Percentiles rank a stretch among this genome's conserved stretches.
Evolutionary conservation across 352 stramenopile genomes (phyloP).

Genomic region (Phytophthora agathidicida): DNA sequence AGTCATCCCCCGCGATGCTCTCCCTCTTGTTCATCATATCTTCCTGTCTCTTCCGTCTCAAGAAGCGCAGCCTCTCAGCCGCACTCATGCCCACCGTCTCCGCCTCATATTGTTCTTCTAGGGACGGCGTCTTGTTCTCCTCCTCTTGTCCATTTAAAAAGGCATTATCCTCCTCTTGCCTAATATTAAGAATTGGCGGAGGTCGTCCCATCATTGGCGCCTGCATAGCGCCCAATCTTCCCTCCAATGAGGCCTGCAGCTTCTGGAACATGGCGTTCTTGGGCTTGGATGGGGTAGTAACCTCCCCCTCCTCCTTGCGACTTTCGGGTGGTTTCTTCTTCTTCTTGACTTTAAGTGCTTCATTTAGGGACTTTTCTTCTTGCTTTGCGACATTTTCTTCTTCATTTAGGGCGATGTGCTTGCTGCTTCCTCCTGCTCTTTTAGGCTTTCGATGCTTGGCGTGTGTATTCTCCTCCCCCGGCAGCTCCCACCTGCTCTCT

Average conservation of each 20-base stretch:
- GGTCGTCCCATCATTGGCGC: conserved; percentile 29
- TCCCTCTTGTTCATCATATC: conserved; percentile 57
- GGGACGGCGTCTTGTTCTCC: conserved; percentile 8
- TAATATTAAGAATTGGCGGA: conserved; percentile 38
- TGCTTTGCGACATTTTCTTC: background rate
- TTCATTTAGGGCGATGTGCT: conserved; percentile 9
- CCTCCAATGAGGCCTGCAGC: conserved; percentile 66
- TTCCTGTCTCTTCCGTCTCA: conserved; percentile 67
- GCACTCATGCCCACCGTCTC: conserved; percentile 69
- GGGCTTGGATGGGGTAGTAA: background rate
- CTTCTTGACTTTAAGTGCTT: conserved; percentile 10
- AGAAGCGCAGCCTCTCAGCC: conserved; percentile 63
- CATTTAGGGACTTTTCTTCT: conserved; percentile 2
- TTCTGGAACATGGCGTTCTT: conserved; percentile 52
- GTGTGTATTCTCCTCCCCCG: conserved; percentile 15
- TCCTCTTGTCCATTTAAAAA: background rate
- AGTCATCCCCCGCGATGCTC: conserved; percentile 57
- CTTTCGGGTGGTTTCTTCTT: conserved; percentile 9
- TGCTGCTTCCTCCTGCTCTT: conserved; percentile 20
- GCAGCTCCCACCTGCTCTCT: conserved; percentile 70
- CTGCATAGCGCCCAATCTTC: conserved; percentile 30
- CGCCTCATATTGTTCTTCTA: conserved; percentile 56
- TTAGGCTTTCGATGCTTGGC: conserved; percentile 9
- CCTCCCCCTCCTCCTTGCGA: background rate
- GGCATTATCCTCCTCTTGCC: conserved; percentile 8